Evolutionary conservation across 1,284 basidiomycete genomes (phyloP).

Genomic region (Erythrobasidium hasegawianum): DNA sequence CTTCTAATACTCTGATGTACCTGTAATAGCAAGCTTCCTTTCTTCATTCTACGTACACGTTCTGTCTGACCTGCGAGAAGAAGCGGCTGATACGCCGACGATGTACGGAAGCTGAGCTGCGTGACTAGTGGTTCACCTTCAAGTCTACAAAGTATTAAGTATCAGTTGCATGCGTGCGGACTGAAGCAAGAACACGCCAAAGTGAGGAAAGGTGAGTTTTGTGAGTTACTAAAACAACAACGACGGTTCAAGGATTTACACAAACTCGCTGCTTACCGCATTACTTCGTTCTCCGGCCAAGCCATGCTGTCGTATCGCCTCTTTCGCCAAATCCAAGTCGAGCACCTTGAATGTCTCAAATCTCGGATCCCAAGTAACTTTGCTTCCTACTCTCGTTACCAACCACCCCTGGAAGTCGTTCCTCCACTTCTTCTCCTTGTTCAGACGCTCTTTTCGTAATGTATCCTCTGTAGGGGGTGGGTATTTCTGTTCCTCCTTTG

Average conservation of each 20-base stretch:
- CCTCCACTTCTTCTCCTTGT: slow-evolving; percentile 44
- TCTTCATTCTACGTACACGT: no score
- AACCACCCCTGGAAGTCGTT: slow-evolving; percentile 45
- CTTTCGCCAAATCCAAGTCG: slow-evolving; percentile 14
- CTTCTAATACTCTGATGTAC: no score
- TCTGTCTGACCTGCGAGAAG: no score
- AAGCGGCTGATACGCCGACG: no score
- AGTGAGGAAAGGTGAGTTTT: no score
- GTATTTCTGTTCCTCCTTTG: slow-evolving; percentile 72
- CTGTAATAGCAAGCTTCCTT: no score
- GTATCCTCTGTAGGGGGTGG: slow-evolving; percentile 71
- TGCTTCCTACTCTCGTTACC: slow-evolving; percentile 40
- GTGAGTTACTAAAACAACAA: no score
- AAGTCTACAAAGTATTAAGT: no score
- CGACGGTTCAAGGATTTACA: neutral
- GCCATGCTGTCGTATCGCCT: slow-evolving; percentile 11
- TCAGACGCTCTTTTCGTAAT: slow-evolving; percentile 42
- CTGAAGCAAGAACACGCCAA: no score
- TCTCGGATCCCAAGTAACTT: slow-evolving; percentile 42
- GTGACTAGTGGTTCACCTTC: no score
- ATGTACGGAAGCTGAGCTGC: no score
- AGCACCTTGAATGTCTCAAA: slow-evolving; percentile 33
- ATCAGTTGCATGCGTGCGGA: no score
- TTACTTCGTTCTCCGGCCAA: slow-evolving; percentile 1
- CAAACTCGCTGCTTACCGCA: neutral